Conservation (phyloP, 2,329 filamentous ascomycete genomes). For the Fusarium miscanthi region DNA sequence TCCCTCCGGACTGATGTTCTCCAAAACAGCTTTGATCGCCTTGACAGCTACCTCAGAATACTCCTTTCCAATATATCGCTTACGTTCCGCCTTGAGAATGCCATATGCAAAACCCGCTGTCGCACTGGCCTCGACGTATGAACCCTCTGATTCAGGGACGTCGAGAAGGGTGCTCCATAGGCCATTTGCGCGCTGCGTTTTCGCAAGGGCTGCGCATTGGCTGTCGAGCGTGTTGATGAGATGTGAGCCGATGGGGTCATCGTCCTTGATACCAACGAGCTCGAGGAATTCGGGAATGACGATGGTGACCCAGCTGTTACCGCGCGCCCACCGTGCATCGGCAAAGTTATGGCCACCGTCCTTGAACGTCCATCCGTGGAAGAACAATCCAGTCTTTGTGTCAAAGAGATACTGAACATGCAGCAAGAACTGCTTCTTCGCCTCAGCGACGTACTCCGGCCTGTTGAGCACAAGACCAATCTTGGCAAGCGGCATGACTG, state of each 20-base stretch:
- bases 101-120: slow-evolving; percentile 86
- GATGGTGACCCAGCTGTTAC: slow-evolving; percentile 82
- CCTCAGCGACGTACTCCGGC: slow-evolving; percentile 80
- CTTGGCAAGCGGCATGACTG: slow-evolving; percentile 81
- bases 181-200: slow-evolving; percentile 70
- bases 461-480: slow-evolving; percentile 77
- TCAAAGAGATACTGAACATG: slow-evolving; percentile 85
- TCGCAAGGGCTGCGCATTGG: slow-evolving; percentile 73
- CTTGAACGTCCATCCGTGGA: slow-evolving; percentile 84
- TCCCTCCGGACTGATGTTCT: slow-evolving; percentile 72
- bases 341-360: slow-evolving; percentile 73
- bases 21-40: slow-evolving; percentile 74
- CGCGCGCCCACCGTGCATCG: slow-evolving; percentile 66
- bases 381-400: slow-evolving; percentile 76
- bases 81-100: slow-evolving; percentile 77
- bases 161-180: slow-evolving; percentile 82
- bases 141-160: slow-evolving; percentile 71
- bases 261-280: slow-evolving; percentile 69
- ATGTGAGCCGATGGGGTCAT: slow-evolving; percentile 71
- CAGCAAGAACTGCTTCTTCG: slow-evolving; percentile 80
- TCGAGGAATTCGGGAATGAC: slow-evolving; percentile 86
- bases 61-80: slow-evolving; percentile 73
- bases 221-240: slow-evolving; percentile 73
- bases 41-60: slow-evolving; percentile 71
- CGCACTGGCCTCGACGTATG: slow-evolving; percentile 80